Evolutionary conservation across 2,329 filamentous ascomycete species (phyloP).

Genomic region (Diaporthe ampelina): DNA sequence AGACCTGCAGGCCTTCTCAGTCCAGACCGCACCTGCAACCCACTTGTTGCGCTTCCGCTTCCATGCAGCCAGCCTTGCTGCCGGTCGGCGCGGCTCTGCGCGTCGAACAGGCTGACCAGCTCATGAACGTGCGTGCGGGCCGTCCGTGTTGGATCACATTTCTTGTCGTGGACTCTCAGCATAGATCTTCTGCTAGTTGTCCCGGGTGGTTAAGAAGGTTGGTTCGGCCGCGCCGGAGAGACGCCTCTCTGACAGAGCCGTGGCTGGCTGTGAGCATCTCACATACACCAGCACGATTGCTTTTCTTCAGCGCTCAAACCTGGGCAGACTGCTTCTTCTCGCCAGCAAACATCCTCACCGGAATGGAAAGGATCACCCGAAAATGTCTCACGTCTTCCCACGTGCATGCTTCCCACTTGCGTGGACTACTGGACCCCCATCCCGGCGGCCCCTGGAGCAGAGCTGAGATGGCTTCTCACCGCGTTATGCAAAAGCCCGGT

Average conservation of each 20-base stretch:
- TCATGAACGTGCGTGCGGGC: conserved; percentile 16
- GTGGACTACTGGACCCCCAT: background rate
- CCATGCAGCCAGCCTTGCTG: conserved; percentile 28
- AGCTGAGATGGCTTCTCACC: conserved; percentile 33
- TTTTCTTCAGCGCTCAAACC: conserved; percentile 9
- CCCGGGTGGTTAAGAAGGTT: background rate
- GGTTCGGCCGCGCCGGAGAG: background rate
- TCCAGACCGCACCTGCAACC: background rate
- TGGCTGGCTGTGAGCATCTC: conserved; percentile 9
- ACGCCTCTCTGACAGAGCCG: background rate
- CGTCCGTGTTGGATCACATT: background rate
- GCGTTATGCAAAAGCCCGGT: conserved; percentile 34
- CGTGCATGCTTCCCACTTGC: conserved; percentile 26
- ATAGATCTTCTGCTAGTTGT: background rate
- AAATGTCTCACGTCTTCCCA: conserved; percentile 32
- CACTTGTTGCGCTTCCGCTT: background rate
- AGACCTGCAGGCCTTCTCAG: background rate
- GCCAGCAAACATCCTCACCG: conserved; percentile 21
- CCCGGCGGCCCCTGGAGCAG: conserved; percentile 19
- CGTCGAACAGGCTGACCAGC: conserved; percentile 24
- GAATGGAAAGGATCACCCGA: conserved; percentile 29
- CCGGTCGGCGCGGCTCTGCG: conserved; percentile 27
- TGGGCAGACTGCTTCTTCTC: conserved; percentile 7
- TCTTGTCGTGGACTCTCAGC: background rate
- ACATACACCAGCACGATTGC: background rate